These are phyloP conservation scores for Plasmodium knowlesi DNA, from an alignment of 169 alveolate species.

Conservation along the genomic window DNA sequence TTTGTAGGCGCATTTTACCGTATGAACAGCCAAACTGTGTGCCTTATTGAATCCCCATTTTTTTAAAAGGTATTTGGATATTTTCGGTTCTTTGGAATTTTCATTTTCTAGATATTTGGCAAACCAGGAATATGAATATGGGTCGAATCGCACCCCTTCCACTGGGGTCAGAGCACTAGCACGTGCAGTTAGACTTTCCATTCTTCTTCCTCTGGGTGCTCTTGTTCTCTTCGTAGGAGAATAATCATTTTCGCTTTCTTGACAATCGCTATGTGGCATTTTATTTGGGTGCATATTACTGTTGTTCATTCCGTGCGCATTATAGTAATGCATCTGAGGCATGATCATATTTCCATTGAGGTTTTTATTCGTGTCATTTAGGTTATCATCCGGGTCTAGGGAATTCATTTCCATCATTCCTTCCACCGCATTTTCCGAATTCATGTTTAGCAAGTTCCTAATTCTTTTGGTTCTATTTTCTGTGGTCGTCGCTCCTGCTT, in stretches of 20 bases:
- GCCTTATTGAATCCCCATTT: conserved; percentile 75
- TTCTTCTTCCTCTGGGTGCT: conserved; percentile 71
- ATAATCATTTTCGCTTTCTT: conserved; percentile 63
- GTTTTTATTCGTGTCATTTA: background rate
- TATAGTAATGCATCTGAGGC: conserved; percentile 37
- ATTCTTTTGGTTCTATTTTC: conserved; percentile 63
- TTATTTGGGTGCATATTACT: background rate
- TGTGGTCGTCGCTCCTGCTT: conserved; percentile 71
- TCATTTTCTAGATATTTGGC: conserved; percentile 74
- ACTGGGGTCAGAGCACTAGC: conserved; percentile 70
- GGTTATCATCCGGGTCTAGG: conserved; percentile 33
- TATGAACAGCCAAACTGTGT: conserved; percentile 68
- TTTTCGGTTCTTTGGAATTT: conserved; percentile 66
- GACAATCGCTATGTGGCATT: conserved; percentile 58
- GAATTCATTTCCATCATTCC: conserved; percentile 34
- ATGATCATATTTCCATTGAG: conserved; percentile 26
- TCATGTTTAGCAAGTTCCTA: conserved; percentile 18
- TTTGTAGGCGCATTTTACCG: conserved; percentile 68
- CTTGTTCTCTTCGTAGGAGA: conserved; percentile 71
- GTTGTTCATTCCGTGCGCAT: background rate
- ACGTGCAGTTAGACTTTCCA: conserved; percentile 74
- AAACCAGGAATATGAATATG: conserved; percentile 66
- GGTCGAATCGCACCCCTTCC: conserved; percentile 72
- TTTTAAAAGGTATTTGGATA: conserved; percentile 51
- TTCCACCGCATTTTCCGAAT: conserved; percentile 35